These are phyloP conservation scores for Gossypium lobatum DNA, from an alignment of 441 rosid species.

Conservation along the genomic window DNA sequence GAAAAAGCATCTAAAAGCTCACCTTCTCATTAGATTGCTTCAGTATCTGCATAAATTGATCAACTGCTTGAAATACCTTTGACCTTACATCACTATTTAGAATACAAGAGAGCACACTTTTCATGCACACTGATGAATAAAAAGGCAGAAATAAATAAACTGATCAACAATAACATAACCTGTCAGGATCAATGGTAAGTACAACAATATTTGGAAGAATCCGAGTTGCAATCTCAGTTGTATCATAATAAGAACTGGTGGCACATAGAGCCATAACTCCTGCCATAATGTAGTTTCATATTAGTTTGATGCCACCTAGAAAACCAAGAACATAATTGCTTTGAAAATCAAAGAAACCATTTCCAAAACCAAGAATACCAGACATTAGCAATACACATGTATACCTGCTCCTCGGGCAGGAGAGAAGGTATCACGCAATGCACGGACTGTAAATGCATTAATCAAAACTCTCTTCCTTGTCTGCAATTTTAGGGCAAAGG, in stretches of 20 bases:
- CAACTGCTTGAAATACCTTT: constrained; percentile 93
- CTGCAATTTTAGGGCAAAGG: constrained; percentile 37
- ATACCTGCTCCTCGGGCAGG: constrained; percentile 99
- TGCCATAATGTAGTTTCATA: constrained; percentile 27
- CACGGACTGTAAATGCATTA: constrained; percentile 99
- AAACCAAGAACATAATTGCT: neutral
- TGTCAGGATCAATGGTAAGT: constrained; percentile 91
- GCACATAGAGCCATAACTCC: constrained; percentile 97
- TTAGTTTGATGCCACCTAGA: constrained; percentile 6
- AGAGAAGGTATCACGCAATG: constrained; percentile 89
- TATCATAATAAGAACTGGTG: constrained; percentile 85
- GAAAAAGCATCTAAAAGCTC: constrained; percentile 13
- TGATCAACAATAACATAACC: constrained; percentile 36
- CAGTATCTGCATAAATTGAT: constrained; percentile 85
- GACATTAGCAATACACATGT: neutral
- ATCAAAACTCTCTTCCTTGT: constrained; percentile 94
- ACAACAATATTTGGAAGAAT: constrained; percentile 87
- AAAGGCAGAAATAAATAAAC: constrained; percentile 13
- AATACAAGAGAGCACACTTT: neutral
- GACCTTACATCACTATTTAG: constrained; percentile 79
- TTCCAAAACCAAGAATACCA: neutral
- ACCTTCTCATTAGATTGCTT: constrained; percentile 91
- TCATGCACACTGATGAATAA: neutral
- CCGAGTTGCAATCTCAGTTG: constrained; percentile 84
- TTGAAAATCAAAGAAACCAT: neutral